Percentiles rank a stretch among this genome's conserved stretches.
These are phyloP conservation scores for Zymoseptoria ardabiliae DNA, from an alignment of 2,329 filamentous ascomycete genomes.

Conservation along the genomic window DNA sequence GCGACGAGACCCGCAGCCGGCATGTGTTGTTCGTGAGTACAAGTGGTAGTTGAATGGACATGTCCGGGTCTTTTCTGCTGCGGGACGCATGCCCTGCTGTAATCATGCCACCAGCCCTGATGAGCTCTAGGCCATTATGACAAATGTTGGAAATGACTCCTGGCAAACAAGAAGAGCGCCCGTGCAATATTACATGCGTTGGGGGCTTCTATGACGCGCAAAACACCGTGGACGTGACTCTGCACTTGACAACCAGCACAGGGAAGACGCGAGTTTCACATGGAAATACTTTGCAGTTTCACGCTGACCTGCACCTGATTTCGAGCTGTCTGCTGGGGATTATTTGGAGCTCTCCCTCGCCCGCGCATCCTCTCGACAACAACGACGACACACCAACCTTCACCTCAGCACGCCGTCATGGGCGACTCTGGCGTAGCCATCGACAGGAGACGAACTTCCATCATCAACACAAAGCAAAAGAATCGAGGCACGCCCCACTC, in stretches of 20 bases:
- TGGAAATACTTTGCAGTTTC: not conserved
- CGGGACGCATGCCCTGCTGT: too few relatives aligned
- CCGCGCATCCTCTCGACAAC: not conserved
- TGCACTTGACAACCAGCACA: not conserved
- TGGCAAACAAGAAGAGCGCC: not conserved
- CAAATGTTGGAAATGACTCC: too few relatives aligned
- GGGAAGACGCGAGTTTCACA: not conserved
- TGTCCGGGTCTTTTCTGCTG: too few relatives aligned
- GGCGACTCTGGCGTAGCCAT: not conserved
- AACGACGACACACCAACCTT: not conserved
- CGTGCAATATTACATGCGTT: not conserved
- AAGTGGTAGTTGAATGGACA: too few relatives aligned
- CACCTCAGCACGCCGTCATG: not conserved
- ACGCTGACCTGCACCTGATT: not conserved
- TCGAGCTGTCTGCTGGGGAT: not conserved
- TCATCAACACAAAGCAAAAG: constrained; percentile 2
- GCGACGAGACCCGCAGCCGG: too few relatives aligned
- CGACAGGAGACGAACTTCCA: not conserved
- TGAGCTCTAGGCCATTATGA: too few relatives aligned
- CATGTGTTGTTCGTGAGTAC: too few relatives aligned
- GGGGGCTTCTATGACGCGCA: not conserved
- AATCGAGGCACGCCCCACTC: constrained; percentile 9
- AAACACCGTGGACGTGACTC: not conserved
- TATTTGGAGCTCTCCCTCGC: not conserved
- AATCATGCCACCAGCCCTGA: too few relatives aligned